These are phyloP conservation scores for Fusarium concolor DNA, from an alignment of 2,329 filamentous ascomycete genomes.

Conservation along the genomic window DNA sequence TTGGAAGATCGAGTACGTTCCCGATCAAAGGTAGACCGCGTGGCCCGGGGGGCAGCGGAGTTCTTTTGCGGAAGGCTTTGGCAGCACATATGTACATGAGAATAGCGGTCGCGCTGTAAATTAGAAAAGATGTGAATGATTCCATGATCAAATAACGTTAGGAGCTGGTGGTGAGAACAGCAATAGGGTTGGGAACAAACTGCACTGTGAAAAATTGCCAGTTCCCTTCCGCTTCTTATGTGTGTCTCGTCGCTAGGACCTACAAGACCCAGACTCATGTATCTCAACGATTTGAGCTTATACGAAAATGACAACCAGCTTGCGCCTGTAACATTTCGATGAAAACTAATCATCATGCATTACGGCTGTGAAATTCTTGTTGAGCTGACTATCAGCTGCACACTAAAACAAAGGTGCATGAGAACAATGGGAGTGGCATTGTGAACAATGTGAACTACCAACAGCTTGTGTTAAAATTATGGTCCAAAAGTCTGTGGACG, in stretches of 20 bases:
- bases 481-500: no score
- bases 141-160: not conserved
- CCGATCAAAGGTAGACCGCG: slow-evolving; percentile 32
- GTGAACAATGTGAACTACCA: not conserved
- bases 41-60: slow-evolving; percentile 21
- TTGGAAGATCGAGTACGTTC: slow-evolving; percentile 27
- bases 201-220: no score
- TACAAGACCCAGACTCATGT: no score
- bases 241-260: no score
- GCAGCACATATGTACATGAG: not conserved
- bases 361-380: accelerated
- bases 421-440: not conserved
- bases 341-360: accelerated
- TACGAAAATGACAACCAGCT: no score
- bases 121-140: accelerated
- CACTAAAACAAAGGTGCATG: not conserved
- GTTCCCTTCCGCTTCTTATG: not conserved
- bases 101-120: accelerated
- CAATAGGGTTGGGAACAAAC: accelerated
- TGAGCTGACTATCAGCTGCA: accelerated
- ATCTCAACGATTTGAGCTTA: not conserved
- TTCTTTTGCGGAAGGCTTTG: not conserved
- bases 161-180: not conserved
- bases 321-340: not conserved
- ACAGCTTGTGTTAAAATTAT: slow-evolving; percentile 1